A percentile compares a stretch with the other conserved stretches of the same genome.
These are phyloP conservation scores for Leccinum angustisporum DNA, from an alignment of 1,284 basidiomycete genomes.

Conservation along the genomic window DNA sequence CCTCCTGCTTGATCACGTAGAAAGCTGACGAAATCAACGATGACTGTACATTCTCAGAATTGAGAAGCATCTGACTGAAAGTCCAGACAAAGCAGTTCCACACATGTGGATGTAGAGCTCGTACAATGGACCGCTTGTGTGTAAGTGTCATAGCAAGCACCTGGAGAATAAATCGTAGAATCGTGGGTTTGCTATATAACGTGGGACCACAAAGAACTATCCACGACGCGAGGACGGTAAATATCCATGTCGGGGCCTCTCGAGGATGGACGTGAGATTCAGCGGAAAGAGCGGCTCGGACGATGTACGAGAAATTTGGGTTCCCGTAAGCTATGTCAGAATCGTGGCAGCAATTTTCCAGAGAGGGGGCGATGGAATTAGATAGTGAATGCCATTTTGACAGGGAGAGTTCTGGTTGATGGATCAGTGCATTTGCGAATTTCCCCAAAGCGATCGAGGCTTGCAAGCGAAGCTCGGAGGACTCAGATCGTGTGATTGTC, in stretches of 20 bases:
- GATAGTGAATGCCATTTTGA: conserved; percentile 16
- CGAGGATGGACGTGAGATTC: conserved; percentile 26
- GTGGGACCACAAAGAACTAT: conserved; percentile 46
- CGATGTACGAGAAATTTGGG: conserved; percentile 13
- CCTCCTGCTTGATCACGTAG: conserved; percentile 44
- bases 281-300: conserved; percentile 29
- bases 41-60: conserved; percentile 13
- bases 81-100: conserved; percentile 61
- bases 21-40: conserved; percentile 37
- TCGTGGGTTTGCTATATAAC: conserved; percentile 41
- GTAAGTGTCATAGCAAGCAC: conserved; percentile 34
- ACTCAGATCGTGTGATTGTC: conserved; percentile 34
- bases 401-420: conserved; percentile 13
- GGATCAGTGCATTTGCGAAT: conserved; percentile 37
- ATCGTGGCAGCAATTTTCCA: conserved; percentile 28
- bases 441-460: conserved; percentile 42
- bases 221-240: conserved; percentile 45
- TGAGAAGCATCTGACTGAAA: conserved; percentile 32
- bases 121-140: conserved; percentile 36
- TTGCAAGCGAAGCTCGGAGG: conserved; percentile 36
- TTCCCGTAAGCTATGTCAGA: background rate
- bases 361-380: conserved; percentile 27
- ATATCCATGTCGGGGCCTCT: conserved; percentile 37
- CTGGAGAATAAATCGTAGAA: conserved; percentile 43
- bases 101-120: conserved; percentile 42